Base-by-base conservation (phyloP, 768 basidiomycete species). In the Hericium coralloides region DNA sequence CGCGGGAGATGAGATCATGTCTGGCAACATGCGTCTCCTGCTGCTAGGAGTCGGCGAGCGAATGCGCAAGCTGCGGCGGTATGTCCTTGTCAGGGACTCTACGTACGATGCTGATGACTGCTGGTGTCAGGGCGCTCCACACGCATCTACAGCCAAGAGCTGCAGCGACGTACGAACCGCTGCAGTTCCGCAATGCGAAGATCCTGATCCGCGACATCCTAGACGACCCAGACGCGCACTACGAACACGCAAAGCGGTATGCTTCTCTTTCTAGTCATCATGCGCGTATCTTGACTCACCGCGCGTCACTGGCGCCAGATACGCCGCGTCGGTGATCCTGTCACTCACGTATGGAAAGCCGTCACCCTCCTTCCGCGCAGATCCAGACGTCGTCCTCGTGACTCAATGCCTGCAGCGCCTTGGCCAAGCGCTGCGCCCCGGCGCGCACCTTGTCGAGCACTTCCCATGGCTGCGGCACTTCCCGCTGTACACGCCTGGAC, bases 401-500 rank as follows among this genome's bases (percentile, higher is more conserved):
- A 70, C 72, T 39, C 66, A 66, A 38, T 67, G 70, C 63, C 59
- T 72, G 52, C 61, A 60, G 20, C 70, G 74, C 45, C 68, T 78
- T 52, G 68, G 73, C 49, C 60, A 49, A n/a, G 62, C 71, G 0
- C 67, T 77, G 60, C 64, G 69, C 1, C 73, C 72, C 6, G 75
- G 75, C 14, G 66, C 67, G 14, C 56, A 70, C 43, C 52, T 70
- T 15, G 65, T 76, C 18, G 75, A 77, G 43, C 64, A 48, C 20
- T 70, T 66, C 54, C 74, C 76, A 0, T 59, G 72, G 56, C 59
- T 76, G 18, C 68, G 66, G 38, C 55, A 65, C 63, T 65, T 88
- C 20, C 85, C 87, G 1, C 82, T 81, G 20, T 85, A 85, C 60
- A 8, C 31, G 0, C 31, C 31, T 9, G 68, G 82, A 10, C n/a